A percentile compares a stretch with the other conserved stretches of the same genome.
Evolutionary conservation across 345 rosid genomes (phyloP).

Genomic region (Triadica sebifera): DNA sequence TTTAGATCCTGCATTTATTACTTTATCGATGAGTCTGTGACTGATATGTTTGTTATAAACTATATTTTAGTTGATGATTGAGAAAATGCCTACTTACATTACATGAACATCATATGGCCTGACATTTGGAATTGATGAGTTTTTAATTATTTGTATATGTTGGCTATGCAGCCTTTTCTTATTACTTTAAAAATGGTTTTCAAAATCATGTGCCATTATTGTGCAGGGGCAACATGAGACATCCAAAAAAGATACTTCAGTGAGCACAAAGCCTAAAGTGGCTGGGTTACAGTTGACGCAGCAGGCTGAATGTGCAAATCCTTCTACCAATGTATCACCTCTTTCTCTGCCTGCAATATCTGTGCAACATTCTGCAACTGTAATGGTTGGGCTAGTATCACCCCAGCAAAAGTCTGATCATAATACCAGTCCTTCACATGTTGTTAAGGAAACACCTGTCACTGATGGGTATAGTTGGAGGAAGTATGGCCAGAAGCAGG

Average conservation of each 20-base stretch:
- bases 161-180: not conserved
- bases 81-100: not conserved
- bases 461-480: constrained; percentile 30
- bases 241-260: not conserved
- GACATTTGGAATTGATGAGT: not conserved
- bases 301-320: not conserved
- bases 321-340: not conserved
- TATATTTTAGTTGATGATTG: not conserved
- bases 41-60: not conserved
- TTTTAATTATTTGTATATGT: not conserved
- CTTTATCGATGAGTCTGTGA: not conserved
- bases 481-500: constrained; percentile 31
- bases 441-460: not conserved
- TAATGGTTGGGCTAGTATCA: not conserved
- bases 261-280: constrained; percentile 9
- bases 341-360: constrained; percentile 3
- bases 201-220: not conserved
- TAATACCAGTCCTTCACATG: not conserved
- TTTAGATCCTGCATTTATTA: not conserved
- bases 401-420: not conserved
- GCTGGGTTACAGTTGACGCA: not conserved
- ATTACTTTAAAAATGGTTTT: not conserved
- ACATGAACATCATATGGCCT: not conserved
- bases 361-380: constrained; percentile 2
- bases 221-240: constrained; percentile 14